A percentile compares a stretch with the other conserved stretches of the same genome.
Evolutionary conservation across 495 filamentous ascomycete species (phyloP).

Genomic region (Hypoxylon subgilvum): DNA sequence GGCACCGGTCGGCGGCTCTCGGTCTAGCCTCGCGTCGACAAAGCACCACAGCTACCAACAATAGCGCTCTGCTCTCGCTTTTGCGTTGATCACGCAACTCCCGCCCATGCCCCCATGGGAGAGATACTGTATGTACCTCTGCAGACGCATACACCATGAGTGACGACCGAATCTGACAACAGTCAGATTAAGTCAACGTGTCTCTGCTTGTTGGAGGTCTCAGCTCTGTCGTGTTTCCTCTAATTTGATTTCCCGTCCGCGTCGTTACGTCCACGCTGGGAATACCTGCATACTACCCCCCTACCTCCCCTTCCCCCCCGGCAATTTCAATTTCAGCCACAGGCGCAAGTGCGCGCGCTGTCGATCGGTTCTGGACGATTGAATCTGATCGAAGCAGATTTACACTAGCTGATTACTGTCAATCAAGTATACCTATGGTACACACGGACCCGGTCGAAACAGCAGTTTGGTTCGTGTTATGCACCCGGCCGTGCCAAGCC

Average conservation of each 20-base stretch:
- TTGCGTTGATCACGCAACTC: conserved; percentile 13
- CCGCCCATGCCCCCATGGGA: conserved; percentile 30
- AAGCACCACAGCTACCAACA: neutral
- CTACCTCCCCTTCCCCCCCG: conserved; percentile 4
- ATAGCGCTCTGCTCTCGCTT: neutral
- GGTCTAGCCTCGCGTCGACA: conserved; percentile 31
- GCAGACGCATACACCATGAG: conserved; percentile 39
- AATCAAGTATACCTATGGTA: conserved; percentile 18
- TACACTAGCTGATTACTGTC: conserved; percentile 25
- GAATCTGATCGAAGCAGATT: conserved; percentile 29
- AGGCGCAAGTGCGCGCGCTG: conserved; percentile 31
- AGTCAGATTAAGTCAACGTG: conserved; percentile 38
- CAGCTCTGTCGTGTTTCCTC: conserved; percentile 37
- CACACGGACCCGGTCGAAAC: conserved; percentile 33
- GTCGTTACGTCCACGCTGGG: conserved; percentile 11
- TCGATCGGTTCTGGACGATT: conserved; percentile 38
- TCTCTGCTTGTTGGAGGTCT: conserved; percentile 34
- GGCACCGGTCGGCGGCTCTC: conserved; percentile 33
- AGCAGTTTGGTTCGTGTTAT: conserved; percentile 43
- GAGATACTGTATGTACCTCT: conserved; percentile 27
- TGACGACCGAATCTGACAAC: conserved; percentile 34
- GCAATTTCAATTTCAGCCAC: too few species aligned
- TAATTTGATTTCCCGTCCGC: conserved; percentile 15
- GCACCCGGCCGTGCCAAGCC: conserved; percentile 43
- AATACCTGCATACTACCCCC: neutral